These are phyloP conservation scores for Ophiostoma sp. DNA, from an alignment of 2,329 filamentous ascomycete genomes.

Conservation along the genomic window DNA sequence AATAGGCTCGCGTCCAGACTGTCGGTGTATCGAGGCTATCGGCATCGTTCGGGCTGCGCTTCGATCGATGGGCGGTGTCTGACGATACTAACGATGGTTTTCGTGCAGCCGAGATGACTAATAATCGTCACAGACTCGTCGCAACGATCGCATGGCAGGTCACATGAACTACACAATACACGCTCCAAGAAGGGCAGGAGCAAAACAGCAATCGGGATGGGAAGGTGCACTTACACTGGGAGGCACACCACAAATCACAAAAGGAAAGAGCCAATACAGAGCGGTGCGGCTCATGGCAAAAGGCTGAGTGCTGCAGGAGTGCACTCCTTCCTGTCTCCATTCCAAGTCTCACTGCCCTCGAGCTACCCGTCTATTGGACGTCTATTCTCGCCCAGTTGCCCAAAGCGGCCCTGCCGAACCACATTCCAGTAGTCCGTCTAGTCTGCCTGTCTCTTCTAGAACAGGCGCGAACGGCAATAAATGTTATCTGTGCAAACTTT, in stretches of 20 bases:
- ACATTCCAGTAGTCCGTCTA: neutral
- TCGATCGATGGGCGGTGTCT: too few species aligned
- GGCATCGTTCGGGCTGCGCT: neutral
- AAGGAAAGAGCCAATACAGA: neutral
- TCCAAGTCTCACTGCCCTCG: neutral
- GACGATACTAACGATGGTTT: too few species aligned
- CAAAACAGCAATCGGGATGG: neutral
- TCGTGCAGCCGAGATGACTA: too few species aligned
- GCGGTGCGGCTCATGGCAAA: neutral
- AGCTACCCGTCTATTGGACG: neutral
- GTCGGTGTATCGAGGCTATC: neutral
- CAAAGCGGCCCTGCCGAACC: neutral
- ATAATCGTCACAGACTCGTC: too few species aligned
- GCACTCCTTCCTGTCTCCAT: neutral
- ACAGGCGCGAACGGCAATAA: too few species aligned
- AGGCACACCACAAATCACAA: neutral
- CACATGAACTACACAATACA: neutral
- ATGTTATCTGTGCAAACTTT: too few species aligned
- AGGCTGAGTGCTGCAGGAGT: neutral
- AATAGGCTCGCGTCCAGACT: slow-evolving; percentile 1
- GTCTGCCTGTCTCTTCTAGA: too few species aligned
- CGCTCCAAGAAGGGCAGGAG: neutral
- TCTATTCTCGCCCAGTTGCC: neutral
- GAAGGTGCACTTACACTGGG: neutral
- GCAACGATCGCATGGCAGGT: too few species aligned